phyloP scores from a whole-genome alignment of 2,329 filamentous ascomycete species.

The Neonectria ditissima region DNA sequence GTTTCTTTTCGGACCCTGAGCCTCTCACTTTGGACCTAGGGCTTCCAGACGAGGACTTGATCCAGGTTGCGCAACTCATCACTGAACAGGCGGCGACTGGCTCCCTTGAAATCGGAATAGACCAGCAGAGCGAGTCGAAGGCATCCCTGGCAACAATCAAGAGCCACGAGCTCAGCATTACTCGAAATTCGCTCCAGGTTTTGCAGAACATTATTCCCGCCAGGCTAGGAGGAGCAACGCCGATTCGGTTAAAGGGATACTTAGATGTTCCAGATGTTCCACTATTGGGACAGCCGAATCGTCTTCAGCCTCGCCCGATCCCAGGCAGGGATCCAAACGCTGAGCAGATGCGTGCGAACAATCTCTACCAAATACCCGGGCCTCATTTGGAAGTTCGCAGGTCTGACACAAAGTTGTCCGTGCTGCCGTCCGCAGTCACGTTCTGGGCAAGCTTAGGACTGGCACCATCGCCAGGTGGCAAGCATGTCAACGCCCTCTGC shows the following conservation, averaged over 20 bases:
- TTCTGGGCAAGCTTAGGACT: slow-evolving; percentile 89
- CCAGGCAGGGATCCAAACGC: slow-evolving; percentile 55
- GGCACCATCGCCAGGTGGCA: slow-evolving; percentile 75
- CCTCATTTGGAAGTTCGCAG: slow-evolving; percentile 80
- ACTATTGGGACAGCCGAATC: slow-evolving; percentile 62
- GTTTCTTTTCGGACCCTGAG: slow-evolving; percentile 70
- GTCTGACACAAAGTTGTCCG: slow-evolving; percentile 75
- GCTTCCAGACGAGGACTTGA: slow-evolving; percentile 68
- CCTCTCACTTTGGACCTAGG: slow-evolving; percentile 60
- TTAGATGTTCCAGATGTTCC: slow-evolving; percentile 70
- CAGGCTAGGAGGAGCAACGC: slow-evolving; percentile 55
- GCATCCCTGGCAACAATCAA: slow-evolving; percentile 48
- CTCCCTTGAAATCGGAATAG: slow-evolving; percentile 51
- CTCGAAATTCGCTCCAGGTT: slow-evolving; percentile 62
- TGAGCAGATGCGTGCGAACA: slow-evolving; percentile 63
- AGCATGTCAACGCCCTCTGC: slow-evolving; percentile 78
- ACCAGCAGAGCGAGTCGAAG: slow-evolving; percentile 34
- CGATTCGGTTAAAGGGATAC: slow-evolving; percentile 59
- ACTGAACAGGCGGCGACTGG: slow-evolving; percentile 75
- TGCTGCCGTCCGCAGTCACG: slow-evolving; percentile 78
- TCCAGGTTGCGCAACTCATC: slow-evolving; percentile 77
- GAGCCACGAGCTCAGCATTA: slow-evolving; percentile 57
- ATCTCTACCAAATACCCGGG: slow-evolving; percentile 71
- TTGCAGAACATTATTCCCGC: slow-evolving; percentile 59
- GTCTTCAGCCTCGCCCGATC: slow-evolving; percentile 62